A percentile compares a stretch with the other conserved stretches of the same genome.
Conservation (phyloP, 306 rosid genomes). For the Erythrophleum fordii region DNA sequence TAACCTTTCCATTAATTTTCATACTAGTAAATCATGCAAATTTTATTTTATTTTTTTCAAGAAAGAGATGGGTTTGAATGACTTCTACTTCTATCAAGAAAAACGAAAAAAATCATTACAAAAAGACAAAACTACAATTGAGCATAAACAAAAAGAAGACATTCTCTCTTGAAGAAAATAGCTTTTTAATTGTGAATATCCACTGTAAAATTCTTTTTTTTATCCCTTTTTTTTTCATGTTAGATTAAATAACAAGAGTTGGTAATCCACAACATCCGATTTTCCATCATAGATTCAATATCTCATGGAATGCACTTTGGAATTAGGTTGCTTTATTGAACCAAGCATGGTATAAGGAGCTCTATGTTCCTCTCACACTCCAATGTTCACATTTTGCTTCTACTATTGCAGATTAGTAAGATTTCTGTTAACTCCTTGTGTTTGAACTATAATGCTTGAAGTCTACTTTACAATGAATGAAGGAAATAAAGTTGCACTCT, state of each 20-base stretch:
- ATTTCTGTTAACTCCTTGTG: neutral
- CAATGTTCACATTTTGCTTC: neutral
- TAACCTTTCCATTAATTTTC: neutral
- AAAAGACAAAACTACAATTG: conserved; percentile 16
- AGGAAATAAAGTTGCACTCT: no score
- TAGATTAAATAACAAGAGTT: conserved; percentile 11
- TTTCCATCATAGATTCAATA: no score
- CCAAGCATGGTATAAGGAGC: no score
- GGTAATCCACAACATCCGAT: no score
- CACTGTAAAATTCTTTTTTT: neutral
- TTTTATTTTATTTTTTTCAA: neutral
- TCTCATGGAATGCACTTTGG: no score
- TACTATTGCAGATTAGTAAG: neutral
- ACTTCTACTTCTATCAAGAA: neutral
- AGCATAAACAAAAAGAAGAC: conserved; percentile 31
- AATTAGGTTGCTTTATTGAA: no score
- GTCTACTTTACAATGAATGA: neutral
- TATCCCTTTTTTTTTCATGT: neutral
- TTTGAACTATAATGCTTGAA: neutral
- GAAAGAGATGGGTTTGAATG: neutral
- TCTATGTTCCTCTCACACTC: no score
- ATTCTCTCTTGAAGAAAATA: neutral
- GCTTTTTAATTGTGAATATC: conserved; percentile 6
- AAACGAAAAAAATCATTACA: conserved; percentile 26
- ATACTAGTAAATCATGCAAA: neutral